Evolutionary conservation across 495 filamentous ascomycete genomes (phyloP), one percentile per base, ranked within the genome.

Genomic region (Penicillium egyptiacum): DNA sequence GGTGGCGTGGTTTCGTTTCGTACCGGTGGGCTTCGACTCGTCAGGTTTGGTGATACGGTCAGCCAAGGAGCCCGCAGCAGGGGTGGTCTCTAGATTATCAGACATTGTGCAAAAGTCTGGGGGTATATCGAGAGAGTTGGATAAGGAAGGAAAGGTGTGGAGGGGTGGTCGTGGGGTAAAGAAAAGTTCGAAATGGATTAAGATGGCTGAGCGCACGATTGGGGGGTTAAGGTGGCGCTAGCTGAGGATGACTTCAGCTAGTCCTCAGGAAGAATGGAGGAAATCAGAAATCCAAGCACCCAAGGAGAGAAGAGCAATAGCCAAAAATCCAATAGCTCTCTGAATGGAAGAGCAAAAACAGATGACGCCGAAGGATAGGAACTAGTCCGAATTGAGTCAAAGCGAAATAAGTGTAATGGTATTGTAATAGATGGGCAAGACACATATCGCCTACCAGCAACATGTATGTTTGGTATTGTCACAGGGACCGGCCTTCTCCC

Each of bases 11-110:
- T 39, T 45, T 53, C 42, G 44, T 49, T 54, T 62, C 65, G 56
- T 75, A 70, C 69, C 72, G 58, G 63, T 56, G 26, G 70, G 59
- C 22, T 58, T 52, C 30, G 67, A 57, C 22, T 70, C 65, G 19
- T 75, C 72, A 20, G 79, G 74, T 52, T 77, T 74, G 58, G 81
- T 79, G 68, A 88, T 81, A 59, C 86, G 86, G 65, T 84, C 84
- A 25, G 80, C 87, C 50, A 88, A 76, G 56, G 87, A 81, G 48
- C 67, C 68, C 12, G 66, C 60, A 14, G 63, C 62, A 41, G 70
- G 42, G 16, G 70, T 16, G 33, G 56, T 44, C 20, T 72, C 65
- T 11, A 61, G 44, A 16, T 63, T 66, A 37, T 74, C 75, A 17
- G 75, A 56, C 75, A 77, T 79, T 43, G 19, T 58, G 49, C 19